Evolutionary conservation across 2,329 filamentous ascomycete genomes (phyloP).

Genomic region (Stagonosporopsis vannaccii): DNA sequence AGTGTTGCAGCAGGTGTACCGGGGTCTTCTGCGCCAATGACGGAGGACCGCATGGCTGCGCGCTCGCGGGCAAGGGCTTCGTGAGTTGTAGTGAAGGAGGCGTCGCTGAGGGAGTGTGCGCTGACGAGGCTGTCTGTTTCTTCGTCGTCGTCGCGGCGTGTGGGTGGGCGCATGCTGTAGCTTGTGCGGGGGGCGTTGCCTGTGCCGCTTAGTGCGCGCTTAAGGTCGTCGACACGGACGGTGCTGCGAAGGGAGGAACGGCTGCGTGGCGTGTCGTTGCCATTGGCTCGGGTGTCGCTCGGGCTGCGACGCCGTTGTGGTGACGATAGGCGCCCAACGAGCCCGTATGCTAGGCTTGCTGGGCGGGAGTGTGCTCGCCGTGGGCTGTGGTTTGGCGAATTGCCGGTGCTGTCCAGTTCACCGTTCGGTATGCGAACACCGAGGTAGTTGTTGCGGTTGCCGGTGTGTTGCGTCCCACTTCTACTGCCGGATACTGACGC

Average conservation of each 20-base stretch:
- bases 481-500: slow-evolving; percentile 79
- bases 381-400: slow-evolving; percentile 43
- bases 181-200: slow-evolving; percentile 37
- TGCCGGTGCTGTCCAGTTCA: slow-evolving; percentile 40
- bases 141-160: slow-evolving; percentile 46
- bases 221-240: slow-evolving; percentile 56
- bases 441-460: slow-evolving; percentile 54
- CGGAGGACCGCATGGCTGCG: background rate
- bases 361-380: slow-evolving; percentile 44
- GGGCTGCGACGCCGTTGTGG: slow-evolving; percentile 40
- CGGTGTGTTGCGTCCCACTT: slow-evolving; percentile 48
- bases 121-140: slow-evolving; percentile 73
- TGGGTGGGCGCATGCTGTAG: slow-evolving; percentile 37
- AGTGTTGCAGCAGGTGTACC: slow-evolving; percentile 34
- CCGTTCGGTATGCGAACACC: slow-evolving; percentile 62
- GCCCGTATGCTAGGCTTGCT: slow-evolving; percentile 43
- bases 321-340: slow-evolving; percentile 42
- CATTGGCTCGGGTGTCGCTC: slow-evolving; percentile 18
- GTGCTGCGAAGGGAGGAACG: slow-evolving; percentile 49
- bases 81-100: slow-evolving; percentile 55
- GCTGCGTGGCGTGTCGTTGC: slow-evolving; percentile 42
- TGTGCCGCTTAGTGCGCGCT: slow-evolving; percentile 53
- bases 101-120: slow-evolving; percentile 73
- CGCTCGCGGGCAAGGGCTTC: slow-evolving; percentile 14
- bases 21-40: slow-evolving; percentile 18